Base-by-base conservation (phyloP, 2,329 filamentous ascomycete genomes). In the Hypoxylon rubiginosum region DNA sequence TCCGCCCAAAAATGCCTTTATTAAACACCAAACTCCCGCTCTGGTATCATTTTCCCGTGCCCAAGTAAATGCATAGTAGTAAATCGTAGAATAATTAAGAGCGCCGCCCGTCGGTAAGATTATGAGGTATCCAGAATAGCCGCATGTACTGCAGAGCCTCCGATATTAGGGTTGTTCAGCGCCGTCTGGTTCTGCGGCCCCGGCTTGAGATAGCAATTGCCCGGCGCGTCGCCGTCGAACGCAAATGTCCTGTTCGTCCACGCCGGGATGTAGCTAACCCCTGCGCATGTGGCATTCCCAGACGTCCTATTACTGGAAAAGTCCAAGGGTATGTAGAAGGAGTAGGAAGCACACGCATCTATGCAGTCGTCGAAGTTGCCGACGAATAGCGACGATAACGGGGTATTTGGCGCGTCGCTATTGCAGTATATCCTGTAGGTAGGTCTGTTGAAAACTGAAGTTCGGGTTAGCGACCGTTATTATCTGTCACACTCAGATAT, bases 151-250 rank as follows among this genome's bases (percentile, higher is more conserved):
- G 79, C 74, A 5, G 75, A 74, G 24, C 67, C 62, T 1, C 77
- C 78, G 62, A 78, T 77, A 39, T 76, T 77, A 1, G 78, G 76
- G 11, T 64, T 70, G 8, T 66, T 64, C 54, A 83, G 70, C 0
- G 49, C 70, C 0, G 72, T 70, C 30, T 67, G 45, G 53, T 75
- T 77, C 69, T 79, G 77, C 7, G 77, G 77, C 0, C 78, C 78
- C 0, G 78, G 77, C 70, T 83, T 83, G 19, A 84, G 75, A 64
- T 83, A 83, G 58, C 82, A 84, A 64, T 83, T 84, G 8, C 82
- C 82, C 0, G 80, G 80, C 13, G 81, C 80, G 2, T 58, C 63
- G n/a, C 75, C 77, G 0, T 58, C 50, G 0, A 69, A 45, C 5
- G 82, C 82, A 5, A 55, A 64, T 0, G 71, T 66, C 43, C 79